A percentile compares a stretch with the other conserved stretches of the same genome.
phyloP scores from a whole-genome alignment of 2,329 filamentous ascomycete species.

The Zalaria sp. region DNA sequence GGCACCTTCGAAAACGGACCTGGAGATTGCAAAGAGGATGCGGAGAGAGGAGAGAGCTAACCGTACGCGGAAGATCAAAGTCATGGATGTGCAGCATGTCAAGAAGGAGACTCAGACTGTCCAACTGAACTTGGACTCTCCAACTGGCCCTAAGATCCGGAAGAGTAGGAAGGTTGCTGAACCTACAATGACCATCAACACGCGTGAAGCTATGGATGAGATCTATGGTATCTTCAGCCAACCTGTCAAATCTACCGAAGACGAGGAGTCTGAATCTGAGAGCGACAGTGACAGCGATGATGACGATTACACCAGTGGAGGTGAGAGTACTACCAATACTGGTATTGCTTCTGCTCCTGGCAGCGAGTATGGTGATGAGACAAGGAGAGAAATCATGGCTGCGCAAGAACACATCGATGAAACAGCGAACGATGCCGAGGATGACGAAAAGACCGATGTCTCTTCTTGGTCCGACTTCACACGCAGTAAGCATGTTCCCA shows the following conservation, averaged over 20 bases:
- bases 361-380: constrained; percentile 54
- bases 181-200: constrained; percentile 97
- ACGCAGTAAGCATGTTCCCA: constrained; percentile 37
- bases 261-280: constrained; percentile 38
- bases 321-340: constrained; percentile 62
- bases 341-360: constrained; percentile 51
- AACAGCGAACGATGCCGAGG: constrained; percentile 30
- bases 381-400: constrained; percentile 35
- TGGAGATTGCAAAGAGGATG: constrained; percentile 32
- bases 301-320: constrained; percentile 73
- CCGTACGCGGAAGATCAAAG: constrained; percentile 48
- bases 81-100: constrained; percentile 60
- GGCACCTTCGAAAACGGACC: constrained; percentile 21
- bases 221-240: constrained; percentile 97
- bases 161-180: constrained; percentile 62
- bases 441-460: constrained; percentile 34
- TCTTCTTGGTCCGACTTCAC: constrained; percentile 88
- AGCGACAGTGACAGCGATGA: constrained; percentile 53
- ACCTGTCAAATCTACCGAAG: constrained; percentile 44
- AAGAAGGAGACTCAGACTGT: constrained; percentile 81
- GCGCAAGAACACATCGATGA: constrained; percentile 15
- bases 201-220: constrained; percentile 86
- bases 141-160: constrained; percentile 69
- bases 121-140: constrained; percentile 85
- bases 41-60: constrained; percentile 35